Evolutionary conservation across 2,329 filamentous ascomycete species (phyloP), one percentile per base, ranked within the genome.

Genomic region (Cordyceps militaris): DNA sequence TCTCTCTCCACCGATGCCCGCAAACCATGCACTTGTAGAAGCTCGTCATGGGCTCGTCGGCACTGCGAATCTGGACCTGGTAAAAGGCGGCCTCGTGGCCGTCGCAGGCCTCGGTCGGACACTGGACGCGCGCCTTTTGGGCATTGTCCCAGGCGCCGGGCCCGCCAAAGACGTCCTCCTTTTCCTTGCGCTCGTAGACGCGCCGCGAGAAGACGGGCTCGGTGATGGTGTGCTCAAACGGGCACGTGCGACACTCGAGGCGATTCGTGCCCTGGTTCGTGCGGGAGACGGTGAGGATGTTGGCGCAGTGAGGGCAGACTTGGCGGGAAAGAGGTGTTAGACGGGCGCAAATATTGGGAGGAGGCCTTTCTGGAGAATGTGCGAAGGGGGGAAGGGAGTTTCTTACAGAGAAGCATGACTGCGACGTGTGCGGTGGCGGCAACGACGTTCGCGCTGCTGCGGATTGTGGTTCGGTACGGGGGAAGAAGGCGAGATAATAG

Each of bases 11-110:
- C 57, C 82, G 74, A 61, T 82, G 75, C 24, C 79, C 81, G 65
- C 85, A 88, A 13, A 78, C 78, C 82, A 87, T 87, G 67, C 85
- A 88, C 83, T 91, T 94, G 75, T 87, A 95, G 74, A 97, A 97
- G 60, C 86, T 93, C 64, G 94, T 99, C 89, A 96, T 97, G 60
- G 94, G 94, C 79, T 99, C 94, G 75, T 99, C 94, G 54, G 94
- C 94, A 78, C 91, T 96, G 65, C 94, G 86, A 74, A 97, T 97
- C 80, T 99, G 94, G 65, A 97, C 85, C 79, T 96, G 91, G 78
- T 92, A 96, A 77, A 93, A 97, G 62, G 92, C 95, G 3, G 94
- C 94, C 76, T 91, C 85, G 60, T 84, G 81, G 62, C 91, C 91
- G 67, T 89, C 81, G 77, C 94, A 99, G 58, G 80, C 80, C 42